Evolutionary conservation across 2,329 filamentous ascomycete species (phyloP), one percentile per base, ranked within the genome.

Genomic region (Nothophaeocryptopus gaeumannii): DNA sequence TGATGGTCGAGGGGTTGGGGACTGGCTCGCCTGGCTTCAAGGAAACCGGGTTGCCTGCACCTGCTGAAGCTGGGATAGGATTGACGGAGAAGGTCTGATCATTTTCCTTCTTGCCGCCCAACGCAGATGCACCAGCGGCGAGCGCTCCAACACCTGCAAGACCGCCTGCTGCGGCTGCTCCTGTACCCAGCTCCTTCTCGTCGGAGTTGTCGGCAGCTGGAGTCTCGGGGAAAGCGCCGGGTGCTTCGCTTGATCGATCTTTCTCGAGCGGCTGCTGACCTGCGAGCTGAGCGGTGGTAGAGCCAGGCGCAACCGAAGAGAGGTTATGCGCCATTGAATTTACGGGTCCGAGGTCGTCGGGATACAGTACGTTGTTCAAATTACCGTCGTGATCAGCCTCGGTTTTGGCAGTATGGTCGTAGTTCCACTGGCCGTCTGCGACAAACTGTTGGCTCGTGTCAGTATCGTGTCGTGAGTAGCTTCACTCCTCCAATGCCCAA

Each of bases 391-490:
- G 79, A 77, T 96, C 92, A 65, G 83, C 82, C 74, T 96, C 91
- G 72, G 86, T 85, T 52, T 88, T 87, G 36, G 85, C 86, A 51
- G 83, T 83, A 63, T 85, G 82, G 72, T 96, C 91, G 69, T 84
- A 87, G 43, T 83, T 84, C 93, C 93, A 99, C 62, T 81, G 82
- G 61, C 88, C 89, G 79, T 99, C 89, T 60, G 96, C 92, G 63
- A 99, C 88, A 71, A 96, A 99, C 92, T 96, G 69, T 47, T 63
- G 30, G 30, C 41, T 48, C 34, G 34, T 33, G 41, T 55, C 46
- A 56, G 50, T 33, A 8, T 4, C 39, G 8, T 35, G 33, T 35
- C 33, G 9, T 8, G 3, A 5, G 33, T 14, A 41, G 16, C 26
- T 26, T 32, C 26, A 15, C 8, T 31, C 29, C 20, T 26, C 20